A percentile compares a stretch with the other conserved stretches of the same genome.
Evolutionary conservation across 345 rosid species (phyloP).

Genomic region (Fremontodendron californicum): DNA sequence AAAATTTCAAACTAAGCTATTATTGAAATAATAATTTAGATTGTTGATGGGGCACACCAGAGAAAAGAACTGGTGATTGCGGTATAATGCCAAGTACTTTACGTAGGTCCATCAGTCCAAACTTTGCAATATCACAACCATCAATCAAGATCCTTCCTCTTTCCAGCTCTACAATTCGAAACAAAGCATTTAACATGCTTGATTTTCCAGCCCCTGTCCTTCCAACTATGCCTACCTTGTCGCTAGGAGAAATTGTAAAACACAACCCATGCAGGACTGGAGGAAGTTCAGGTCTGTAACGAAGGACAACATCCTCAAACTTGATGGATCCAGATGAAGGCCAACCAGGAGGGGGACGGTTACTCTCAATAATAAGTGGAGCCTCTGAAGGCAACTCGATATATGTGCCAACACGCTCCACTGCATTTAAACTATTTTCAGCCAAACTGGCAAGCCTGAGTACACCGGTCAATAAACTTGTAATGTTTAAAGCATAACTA

Average conservation of each 20-base stretch:
- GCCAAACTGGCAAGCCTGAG: conserved; percentile 97
- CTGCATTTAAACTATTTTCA: conserved; percentile 94
- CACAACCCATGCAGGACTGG: conserved; percentile 87
- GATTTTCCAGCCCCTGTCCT: conserved; percentile 99
- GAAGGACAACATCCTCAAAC: conserved; percentile 88
- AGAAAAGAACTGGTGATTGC: conserved; percentile 96
- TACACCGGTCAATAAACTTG: conserved; percentile 74
- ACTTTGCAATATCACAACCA: conserved; percentile 66
- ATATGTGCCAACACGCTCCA: conserved; percentile 87
- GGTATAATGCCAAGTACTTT: conserved; percentile 97
- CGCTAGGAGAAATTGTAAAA: conserved; percentile 75
- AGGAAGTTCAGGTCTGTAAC: conserved; percentile 92
- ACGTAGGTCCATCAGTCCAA: conserved; percentile 88
- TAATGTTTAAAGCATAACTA: conserved; percentile 90
- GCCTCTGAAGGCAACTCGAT: conserved; percentile 90
- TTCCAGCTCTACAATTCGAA: conserved; percentile 90
- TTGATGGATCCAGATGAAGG: conserved; percentile 93
- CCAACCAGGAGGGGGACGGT: conserved; percentile 98
- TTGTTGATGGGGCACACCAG: conserved; percentile 51
- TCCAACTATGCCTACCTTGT: conserved; percentile 97
- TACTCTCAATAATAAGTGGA: conserved; percentile 66
- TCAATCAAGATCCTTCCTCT: conserved; percentile 91
- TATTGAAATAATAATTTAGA: background rate
- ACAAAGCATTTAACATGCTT: conserved; percentile 91
- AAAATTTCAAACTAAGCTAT: background rate